phyloP scores from a whole-genome alignment of 768 basidiomycete genomes.

The Lentinula boryana region DNA sequence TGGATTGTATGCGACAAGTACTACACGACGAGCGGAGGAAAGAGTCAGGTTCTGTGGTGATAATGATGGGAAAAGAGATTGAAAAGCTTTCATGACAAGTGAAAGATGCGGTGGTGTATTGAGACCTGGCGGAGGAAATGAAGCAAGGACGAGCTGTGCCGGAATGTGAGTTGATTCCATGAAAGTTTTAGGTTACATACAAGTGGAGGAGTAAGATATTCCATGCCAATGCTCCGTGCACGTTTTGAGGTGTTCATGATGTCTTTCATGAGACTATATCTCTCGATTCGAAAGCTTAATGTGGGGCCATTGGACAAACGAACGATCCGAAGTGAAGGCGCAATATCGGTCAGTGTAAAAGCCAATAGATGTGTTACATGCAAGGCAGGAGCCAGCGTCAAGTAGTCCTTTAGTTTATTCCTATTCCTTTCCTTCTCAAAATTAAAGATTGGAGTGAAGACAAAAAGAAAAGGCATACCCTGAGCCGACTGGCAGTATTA shows the following conservation, averaged over 20 bases:
- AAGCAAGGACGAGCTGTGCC: conserved; percentile 83
- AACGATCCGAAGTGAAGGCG: conserved; percentile 83
- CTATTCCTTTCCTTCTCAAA: conserved; percentile 73
- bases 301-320: conserved; percentile 89
- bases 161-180: background rate
- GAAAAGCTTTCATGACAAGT: conserved; percentile 93
- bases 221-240: conserved; percentile 73
- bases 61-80: conserved; percentile 93
- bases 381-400: conserved; percentile 86
- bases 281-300: conserved; percentile 85
- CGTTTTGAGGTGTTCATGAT: conserved; percentile 59
- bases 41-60: conserved; percentile 73
- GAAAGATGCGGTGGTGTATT: conserved; percentile 78
- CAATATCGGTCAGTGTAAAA: conserved; percentile 80
- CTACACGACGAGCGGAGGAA: conserved; percentile 88
- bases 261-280: conserved; percentile 90
- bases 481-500: conserved; percentile 90
- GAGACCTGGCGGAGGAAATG: conserved; percentile 71
- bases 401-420: conserved; percentile 90
- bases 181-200: conserved; percentile 29
- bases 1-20: conserved; percentile 87
- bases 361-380: conserved; percentile 91
- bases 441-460: conserved; percentile 7
- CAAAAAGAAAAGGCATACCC: conserved; percentile 37
- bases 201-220: conserved; percentile 88